Evolutionary conservation across 1,284 basidiomycete species (phyloP).

Genomic region (Anthracocystis walkeri): DNA sequence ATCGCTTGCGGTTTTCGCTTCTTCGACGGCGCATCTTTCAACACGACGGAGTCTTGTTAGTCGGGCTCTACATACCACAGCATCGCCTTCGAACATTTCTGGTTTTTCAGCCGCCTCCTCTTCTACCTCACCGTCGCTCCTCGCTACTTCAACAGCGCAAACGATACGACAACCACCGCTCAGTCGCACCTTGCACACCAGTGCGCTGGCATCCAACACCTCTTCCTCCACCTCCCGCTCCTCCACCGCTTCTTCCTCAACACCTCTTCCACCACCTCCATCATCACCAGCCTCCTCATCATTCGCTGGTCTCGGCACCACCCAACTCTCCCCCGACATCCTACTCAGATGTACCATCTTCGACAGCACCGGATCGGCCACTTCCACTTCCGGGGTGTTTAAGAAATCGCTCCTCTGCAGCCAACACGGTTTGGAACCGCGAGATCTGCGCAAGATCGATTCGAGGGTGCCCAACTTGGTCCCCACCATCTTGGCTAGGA

Average conservation of each 20-base stretch:
- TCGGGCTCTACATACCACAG: too few species aligned
- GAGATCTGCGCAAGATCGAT: conserved; percentile 96
- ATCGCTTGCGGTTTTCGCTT: too few species aligned
- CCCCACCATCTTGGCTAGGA: conserved; percentile 87
- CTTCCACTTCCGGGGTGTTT: conserved; percentile 89
- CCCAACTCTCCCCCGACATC: conserved; percentile 57
- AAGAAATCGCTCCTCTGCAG: conserved; percentile 87
- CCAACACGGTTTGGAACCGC: conserved; percentile 88
- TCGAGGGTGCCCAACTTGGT: conserved; percentile 92
- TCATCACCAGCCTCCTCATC: neutral
- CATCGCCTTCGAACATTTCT: too few species aligned
- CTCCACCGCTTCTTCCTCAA: neutral
- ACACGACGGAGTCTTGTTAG: too few species aligned
- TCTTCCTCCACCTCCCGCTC: neutral
- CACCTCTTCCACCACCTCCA: neutral
- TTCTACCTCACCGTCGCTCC: too few species aligned
- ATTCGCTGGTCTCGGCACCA: conserved; percentile 37
- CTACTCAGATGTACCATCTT: conserved; percentile 64
- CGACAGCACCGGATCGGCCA: conserved; percentile 73
- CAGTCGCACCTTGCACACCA: conserved; percentile 1
- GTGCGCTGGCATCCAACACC: neutral
- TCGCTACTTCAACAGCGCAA: too few species aligned
- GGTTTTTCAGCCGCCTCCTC: too few species aligned
- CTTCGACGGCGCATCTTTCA: too few species aligned
- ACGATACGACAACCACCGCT: neutral